Base-by-base conservation (phyloP, 176 grass and related monocot genomes). In the Cocos nucifera region DNA sequence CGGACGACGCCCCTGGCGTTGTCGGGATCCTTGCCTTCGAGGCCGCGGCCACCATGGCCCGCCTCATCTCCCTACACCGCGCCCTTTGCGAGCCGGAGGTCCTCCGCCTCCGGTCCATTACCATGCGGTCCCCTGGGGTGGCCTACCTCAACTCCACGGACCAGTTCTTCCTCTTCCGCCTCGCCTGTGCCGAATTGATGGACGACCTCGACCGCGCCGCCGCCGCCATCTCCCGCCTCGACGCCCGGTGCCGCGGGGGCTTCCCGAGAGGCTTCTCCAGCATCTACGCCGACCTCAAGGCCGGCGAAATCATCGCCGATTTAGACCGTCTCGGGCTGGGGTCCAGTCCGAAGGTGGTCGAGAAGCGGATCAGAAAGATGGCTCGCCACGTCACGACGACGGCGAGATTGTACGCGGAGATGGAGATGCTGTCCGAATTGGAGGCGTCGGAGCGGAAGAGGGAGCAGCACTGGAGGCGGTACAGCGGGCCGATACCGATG, bases 11-110 rank as follows among this genome's bases (percentile, higher is more conserved):
- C 2, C 15, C 64, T 4, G 9, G 57, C 61, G 73, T 58, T 25
- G 80, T 97, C 58, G 87, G 80, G 49, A 97, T 97, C 78, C 75
- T 91, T 4, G 80, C 92, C 49, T 91, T 97, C 65, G 87, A 97
- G 78, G 87, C 76, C 0, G 92, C 80, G 17, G 69, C 80, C 14
- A 54, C 78, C 75, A 96, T 96, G 92, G 78, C 87, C 6, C 61
- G 75, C 14, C 80, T 90, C 22, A 61, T 88, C n/a, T 97, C 83
- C 15, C 64, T 97, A 35, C 62, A 88, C 75, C 22, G 65, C 22
- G 69, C 75, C 23, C 51, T 88, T 3, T 70, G 75, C 9, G 64
- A 78, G 63, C 52, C 5, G 0, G 75, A 84, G 72, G 30, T 96
- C 58, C 64, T 53, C 52, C 56, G 72, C 51, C 83, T 96, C 27